Conservation (phyloP, 2,329 filamentous ascomycete genomes). For the Chaetomiaceae sp. region DNA sequence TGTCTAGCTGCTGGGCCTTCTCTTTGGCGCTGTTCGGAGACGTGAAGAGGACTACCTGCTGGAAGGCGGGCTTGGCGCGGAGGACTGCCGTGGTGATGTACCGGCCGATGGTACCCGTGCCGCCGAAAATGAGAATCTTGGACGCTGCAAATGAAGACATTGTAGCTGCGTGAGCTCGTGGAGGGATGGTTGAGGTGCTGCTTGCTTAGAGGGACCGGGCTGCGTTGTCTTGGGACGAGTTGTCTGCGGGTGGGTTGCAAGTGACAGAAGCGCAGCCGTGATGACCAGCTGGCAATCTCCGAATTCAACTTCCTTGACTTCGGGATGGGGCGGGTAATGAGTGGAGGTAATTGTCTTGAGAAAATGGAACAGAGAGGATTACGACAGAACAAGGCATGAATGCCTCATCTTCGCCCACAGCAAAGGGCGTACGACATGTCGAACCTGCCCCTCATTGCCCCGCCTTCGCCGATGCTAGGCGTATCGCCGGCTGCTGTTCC, state of each 20-base stretch:
- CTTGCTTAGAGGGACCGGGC: no score
- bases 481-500: neutral
- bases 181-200: neutral
- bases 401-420: neutral
- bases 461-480: constrained; percentile 1
- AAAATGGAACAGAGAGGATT: neutral
- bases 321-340: no score
- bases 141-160: constrained; percentile 25
- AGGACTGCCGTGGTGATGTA: constrained; percentile 39
- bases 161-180: neutral
- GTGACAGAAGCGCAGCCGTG: no score
- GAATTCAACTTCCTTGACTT: no score
- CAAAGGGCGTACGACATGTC: constrained; percentile 5
- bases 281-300: no score
- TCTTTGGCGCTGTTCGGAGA: constrained; percentile 46
- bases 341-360: no score
- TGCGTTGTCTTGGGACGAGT: no score
- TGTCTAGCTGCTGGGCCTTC: constrained; percentile 44
- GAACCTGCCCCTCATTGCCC: constrained; percentile 18
- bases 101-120: constrained; percentile 39
- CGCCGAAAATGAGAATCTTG: constrained; percentile 36
- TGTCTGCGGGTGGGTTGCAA: no score
- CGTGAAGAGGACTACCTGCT: constrained; percentile 36
- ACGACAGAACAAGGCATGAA: constrained; percentile 1
- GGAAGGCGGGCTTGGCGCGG: constrained; percentile 33